Percentiles rank a stretch among this genome's conserved stretches.
phyloP scores from a whole-genome alignment of 495 filamentous ascomycete genomes.

The Schizothecium vesticola region DNA sequence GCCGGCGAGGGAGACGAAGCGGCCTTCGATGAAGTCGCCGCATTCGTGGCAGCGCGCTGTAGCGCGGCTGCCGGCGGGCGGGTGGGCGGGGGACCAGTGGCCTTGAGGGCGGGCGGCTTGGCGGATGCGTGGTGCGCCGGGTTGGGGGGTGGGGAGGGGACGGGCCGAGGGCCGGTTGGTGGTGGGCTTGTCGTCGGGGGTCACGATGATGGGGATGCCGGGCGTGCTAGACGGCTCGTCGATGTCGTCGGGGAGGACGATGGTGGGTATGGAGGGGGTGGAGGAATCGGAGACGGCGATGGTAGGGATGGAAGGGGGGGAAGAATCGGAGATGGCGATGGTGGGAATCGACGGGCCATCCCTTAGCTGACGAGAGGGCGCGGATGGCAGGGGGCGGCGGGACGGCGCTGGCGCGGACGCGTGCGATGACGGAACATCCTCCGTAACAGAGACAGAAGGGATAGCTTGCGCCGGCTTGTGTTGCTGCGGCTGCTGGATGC shows the following conservation, averaged over 20 bases:
- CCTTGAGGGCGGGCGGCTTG: slow-evolving; percentile 35
- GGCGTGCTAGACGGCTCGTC: slow-evolving; percentile 20
- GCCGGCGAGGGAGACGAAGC: slow-evolving; percentile 76
- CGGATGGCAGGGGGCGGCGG: slow-evolving; percentile 30
- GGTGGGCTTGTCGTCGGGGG: slow-evolving; percentile 32
- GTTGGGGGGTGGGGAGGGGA: slow-evolving; percentile 36
- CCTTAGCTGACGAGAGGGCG: slow-evolving; percentile 37
- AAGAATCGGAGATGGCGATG: slow-evolving; percentile 28
- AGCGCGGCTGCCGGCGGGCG: slow-evolving; percentile 50
- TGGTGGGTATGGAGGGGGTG: slow-evolving; percentile 33
- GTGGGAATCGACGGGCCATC: slow-evolving; percentile 21
- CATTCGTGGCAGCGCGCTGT: slow-evolving; percentile 82
- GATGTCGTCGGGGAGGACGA: slow-evolving; percentile 41
- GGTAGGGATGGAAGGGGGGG: slow-evolving; percentile 21
- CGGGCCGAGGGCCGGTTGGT: slow-evolving; percentile 28
- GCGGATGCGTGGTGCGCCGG: slow-evolving; percentile 30
- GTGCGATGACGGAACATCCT: slow-evolving; percentile 34
- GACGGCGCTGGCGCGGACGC: slow-evolving; percentile 28
- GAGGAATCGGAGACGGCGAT: slow-evolving; percentile 29
- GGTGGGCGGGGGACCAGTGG: slow-evolving; percentile 44
- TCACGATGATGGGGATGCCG: slow-evolving; percentile 41
- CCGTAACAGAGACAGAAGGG: slow-evolving; percentile 60
- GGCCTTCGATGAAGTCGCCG: slow-evolving; percentile 75
- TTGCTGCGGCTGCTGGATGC: slow-evolving; percentile 19
- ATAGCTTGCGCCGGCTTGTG: slow-evolving; percentile 28